A percentile compares a stretch with the other conserved stretches of the same genome.
phyloP scores from a whole-genome alignment of 2,329 filamentous ascomycete genomes.

The Thermoascus crustaceus region DNA sequence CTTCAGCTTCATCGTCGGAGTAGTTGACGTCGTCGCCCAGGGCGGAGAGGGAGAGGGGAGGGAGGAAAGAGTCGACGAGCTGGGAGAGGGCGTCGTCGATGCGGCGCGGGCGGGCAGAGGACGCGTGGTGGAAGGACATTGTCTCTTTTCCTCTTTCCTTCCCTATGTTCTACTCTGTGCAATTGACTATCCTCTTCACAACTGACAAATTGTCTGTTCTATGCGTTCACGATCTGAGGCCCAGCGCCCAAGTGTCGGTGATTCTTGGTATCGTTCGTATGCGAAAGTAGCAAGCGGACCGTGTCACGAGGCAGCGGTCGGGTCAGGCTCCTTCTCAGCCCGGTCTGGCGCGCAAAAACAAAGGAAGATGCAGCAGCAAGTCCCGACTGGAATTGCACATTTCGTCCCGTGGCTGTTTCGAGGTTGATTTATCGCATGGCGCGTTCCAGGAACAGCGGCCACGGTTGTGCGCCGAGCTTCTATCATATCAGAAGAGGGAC shows the following conservation, averaged over 20 bases:
- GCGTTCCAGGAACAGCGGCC: background rate
- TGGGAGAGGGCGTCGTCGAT: conserved; percentile 38
- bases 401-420: conserved; percentile 1
- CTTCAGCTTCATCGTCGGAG: conserved; percentile 25
- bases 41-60: conserved; percentile 24
- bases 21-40: conserved; percentile 23
- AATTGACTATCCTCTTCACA: too few species aligned
- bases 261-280: too few species aligned
- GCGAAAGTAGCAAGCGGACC: too few species aligned
- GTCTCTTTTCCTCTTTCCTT: conserved; percentile 13
- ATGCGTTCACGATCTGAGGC: too few species aligned
- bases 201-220: too few species aligned
- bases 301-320: background rate
- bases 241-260: conserved; percentile 3
- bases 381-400: conserved; percentile 3
- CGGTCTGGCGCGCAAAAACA: conserved; percentile 3
- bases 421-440: background rate
- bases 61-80: conserved; percentile 34
- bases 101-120: conserved; percentile 29
- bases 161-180: background rate
- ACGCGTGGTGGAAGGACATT: conserved; percentile 26
- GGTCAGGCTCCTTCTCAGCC: conserved; percentile 2
- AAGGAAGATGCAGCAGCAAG: background rate
- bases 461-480: background rate
- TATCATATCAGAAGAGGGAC: conserved; percentile 7